These are phyloP conservation scores for Colletotrichum lupini DNA, from an alignment of 2,329 filamentous ascomycete genomes.

Conservation along the genomic window DNA sequence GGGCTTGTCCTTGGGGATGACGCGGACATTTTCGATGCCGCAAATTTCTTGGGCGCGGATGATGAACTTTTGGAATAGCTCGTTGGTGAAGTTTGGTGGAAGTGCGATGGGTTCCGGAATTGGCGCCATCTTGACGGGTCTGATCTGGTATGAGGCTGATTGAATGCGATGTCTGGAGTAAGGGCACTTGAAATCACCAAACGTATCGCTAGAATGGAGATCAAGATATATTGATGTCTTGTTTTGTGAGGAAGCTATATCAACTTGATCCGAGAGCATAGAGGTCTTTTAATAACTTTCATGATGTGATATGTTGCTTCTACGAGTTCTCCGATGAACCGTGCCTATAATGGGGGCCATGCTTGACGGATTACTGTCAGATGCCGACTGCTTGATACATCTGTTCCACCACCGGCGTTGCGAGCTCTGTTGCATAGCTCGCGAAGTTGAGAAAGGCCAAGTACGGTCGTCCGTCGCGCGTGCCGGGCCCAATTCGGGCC, in stretches of 20 bases:
- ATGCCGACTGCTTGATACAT: neutral
- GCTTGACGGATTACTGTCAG: neutral
- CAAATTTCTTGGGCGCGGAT: constrained; percentile 36
- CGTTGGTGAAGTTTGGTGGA: constrained; percentile 30
- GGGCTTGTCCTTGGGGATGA: constrained; percentile 25
- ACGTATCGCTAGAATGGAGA: neutral
- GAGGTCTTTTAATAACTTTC: neutral
- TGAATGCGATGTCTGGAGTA: neutral
- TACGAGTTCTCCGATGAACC: neutral
- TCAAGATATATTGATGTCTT: neutral
- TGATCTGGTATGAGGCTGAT: neutral
- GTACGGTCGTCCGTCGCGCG: neutral
- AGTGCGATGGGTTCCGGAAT: constrained; percentile 20
- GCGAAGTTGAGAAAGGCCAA: neutral
- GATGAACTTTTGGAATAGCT: constrained; percentile 40
- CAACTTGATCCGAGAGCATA: neutral
- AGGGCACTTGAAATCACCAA: neutral
- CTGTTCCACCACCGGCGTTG: neutral
- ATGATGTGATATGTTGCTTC: neutral
- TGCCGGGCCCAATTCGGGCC: neutral
- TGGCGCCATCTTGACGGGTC: constrained; percentile 5
- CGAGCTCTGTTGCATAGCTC: neutral
- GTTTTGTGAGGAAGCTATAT: neutral
- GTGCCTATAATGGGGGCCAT: neutral
- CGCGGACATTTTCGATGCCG: constrained; percentile 40